Evolutionary conservation across 2,329 filamentous ascomycete genomes (phyloP), one percentile per base, ranked within the genome.

Genomic region (Apiospora phragmitis): DNA sequence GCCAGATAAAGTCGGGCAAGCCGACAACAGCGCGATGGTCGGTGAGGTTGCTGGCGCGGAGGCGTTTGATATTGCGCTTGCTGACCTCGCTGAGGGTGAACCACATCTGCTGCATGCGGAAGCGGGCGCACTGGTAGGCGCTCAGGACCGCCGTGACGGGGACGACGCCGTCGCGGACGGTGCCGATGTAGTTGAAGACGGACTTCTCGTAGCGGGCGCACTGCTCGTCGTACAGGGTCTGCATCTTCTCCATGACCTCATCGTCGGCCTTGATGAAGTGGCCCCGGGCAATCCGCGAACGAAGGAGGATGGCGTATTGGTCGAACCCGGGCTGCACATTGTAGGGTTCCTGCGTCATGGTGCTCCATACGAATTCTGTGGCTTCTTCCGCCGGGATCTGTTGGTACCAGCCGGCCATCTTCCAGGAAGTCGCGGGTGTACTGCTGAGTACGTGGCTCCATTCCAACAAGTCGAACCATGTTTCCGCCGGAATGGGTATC

Each of bases 401-500:
- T 55, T 76, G 72, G 1, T 68, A 38, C 55, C 80, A 77, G 1
- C 77, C 76, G 26, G 81, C 76, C 2, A 77, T 70, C 59, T 73
- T 75, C 79, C 84, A 85, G 73, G 82, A 80, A 69, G 74, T 81
- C 66, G 72, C 79, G 66, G 80, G 81, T 70, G 80, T 83, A 55
- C 76, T 82, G 72, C 78, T 82, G 51, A 90, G 83, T 12, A 93
- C 82, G 75, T 89, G 91, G 0, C 91, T 86, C 87, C 92, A 93
- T 72, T 89, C 85, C 21, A 95, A 83, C 2, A 95, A 80, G 69
- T 91, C 87, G 9, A 85, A 84, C 93, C 93, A 95, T 24, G 90
- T 84, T 6, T 84, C 77, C 8, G 77, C 75, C 0, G 89, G 81
- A 47, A 95, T 89, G 1, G 82, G 72, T 32, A 95, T 81, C 1